These are phyloP conservation scores for Brasilioporus rufonigricans DNA, from an alignment of 768 basidiomycete species.

Conservation along the genomic window DNA sequence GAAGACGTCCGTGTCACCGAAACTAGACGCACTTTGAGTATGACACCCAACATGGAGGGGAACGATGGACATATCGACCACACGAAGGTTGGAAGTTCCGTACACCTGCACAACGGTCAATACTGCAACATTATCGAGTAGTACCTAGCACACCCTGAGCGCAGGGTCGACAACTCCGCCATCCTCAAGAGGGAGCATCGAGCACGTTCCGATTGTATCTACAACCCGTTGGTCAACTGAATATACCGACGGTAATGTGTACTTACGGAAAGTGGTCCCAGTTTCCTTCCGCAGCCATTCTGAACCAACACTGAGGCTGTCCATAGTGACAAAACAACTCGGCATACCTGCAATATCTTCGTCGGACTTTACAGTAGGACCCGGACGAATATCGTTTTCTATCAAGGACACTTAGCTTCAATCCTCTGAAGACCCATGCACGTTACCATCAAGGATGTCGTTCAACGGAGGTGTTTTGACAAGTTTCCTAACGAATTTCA, in stretches of 20 bases:
- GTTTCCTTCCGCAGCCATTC: neutral
- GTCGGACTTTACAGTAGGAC: neutral
- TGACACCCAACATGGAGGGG: conserved; percentile 1
- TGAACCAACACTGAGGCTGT: neutral
- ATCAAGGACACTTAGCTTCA: neutral
- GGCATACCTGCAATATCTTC: conserved; percentile 1
- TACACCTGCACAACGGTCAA: neutral
- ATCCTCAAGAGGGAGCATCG: conserved; percentile 1
- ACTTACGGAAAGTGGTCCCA: neutral
- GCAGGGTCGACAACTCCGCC: neutral
- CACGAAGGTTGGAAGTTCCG: neutral
- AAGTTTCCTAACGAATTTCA: neutral
- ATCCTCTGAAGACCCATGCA: neutral
- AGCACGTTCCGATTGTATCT: conserved; percentile 2
- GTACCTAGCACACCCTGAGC: neutral
- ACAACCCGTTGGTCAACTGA: neutral
- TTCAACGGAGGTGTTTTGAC: neutral
- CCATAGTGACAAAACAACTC: neutral
- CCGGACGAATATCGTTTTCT: neutral
- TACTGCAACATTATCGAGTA: neutral
- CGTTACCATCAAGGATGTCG: neutral
- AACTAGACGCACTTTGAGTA: neutral
- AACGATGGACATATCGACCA: conserved; percentile 1
- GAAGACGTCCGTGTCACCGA: too few relatives aligned
- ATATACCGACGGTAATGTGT: neutral